Evolutionary conservation across 306 rosid genomes (phyloP).

Genomic region (Malus domestica): ASM211411v1 NC_041798.1:4144501-4145000

Average conservation of each 20-base stretch:
- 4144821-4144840: not conserved
- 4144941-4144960: not conserved
- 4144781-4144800: conserved; percentile 12
- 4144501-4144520: conserved; percentile 22
- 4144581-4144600: not conserved
- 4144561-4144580: not conserved
- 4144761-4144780: not conserved
- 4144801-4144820: conserved; percentile 13
- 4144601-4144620: not conserved
- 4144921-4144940: not conserved
- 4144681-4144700: conserved; percentile 54
- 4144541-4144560: not conserved
- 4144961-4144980: not conserved
- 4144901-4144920: not conserved
- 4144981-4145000: not conserved
- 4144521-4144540: conserved; percentile 7
- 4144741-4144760: not conserved
- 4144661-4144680: conserved; percentile 23
- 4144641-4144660: conserved; percentile 17
- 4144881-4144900: conserved; percentile 20
- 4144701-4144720: conserved; percentile 26
- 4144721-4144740: not conserved
- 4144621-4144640: conserved; percentile 1
- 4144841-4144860: not conserved
- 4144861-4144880: conserved; percentile 12